Evolutionary conservation across 176 grass and related monocot species (phyloP), one percentile per base, ranked within the genome.

Genomic region (Hordeum vulgare): DNA sequence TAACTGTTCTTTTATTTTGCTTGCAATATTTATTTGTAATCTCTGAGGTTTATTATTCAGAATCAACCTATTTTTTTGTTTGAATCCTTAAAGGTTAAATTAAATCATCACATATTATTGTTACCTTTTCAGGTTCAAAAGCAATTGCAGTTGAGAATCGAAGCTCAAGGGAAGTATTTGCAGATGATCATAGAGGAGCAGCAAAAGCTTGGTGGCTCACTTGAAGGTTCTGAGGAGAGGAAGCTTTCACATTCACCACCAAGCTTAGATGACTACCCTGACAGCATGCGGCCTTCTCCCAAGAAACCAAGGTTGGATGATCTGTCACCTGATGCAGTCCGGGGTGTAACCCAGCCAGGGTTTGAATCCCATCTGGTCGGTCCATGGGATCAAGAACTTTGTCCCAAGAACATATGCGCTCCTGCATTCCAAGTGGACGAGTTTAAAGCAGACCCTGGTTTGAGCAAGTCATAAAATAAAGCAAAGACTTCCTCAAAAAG

Each of bases 101-200:
- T 11, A 78, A 56, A 69, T 28, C 37, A 74, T 41, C 34, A 33
- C 34, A 83, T 47, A n/a, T n/a, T n/a, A n/a, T n/a, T n/a, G 33
- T 88, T 56, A 9, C 47, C 27, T 49, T 90, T 81, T 75, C 75
- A 98, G 96, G 96, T 98, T 72, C 96, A 98, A 88, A 98, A 85
- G 66, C 96, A 98, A 41, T 78, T 98, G 73, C 96, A 98, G 69
- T 87, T 98, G 72, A 86, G 96, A 95, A 95, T 98, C 65, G 93
- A 98, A 88, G 96, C 96, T 49, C 96, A 98, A 66, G 93, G 92
- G 14, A 88, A 76, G 81, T 98, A 98, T 40, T 82, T 98, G 81
- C 90, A 98, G 80, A 98, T 94, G 93, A 98, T 98, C 63, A 95
- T 95, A 40, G 91, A 98, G 86, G 96, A 98, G 79, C 96, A 98